phyloP scores from a whole-genome alignment of 768 basidiomycete species.

The Pleurotus sapidus region DNA sequence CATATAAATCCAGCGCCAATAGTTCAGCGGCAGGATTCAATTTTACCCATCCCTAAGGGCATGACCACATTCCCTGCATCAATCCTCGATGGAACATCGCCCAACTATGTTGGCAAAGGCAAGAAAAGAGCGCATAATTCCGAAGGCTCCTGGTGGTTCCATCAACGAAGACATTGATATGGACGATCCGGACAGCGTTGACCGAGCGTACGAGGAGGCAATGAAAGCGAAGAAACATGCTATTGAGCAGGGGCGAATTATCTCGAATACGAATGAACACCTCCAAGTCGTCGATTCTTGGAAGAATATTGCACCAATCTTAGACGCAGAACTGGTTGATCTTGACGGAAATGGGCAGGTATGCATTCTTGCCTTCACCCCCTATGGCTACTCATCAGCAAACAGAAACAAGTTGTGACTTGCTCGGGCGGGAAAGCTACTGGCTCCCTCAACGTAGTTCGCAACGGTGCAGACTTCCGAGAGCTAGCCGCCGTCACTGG shows the following conservation, averaged over 20 bases:
- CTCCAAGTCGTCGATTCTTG: constrained; percentile 61
- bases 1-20: constrained; percentile 49
- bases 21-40: constrained; percentile 35
- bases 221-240: constrained; percentile 1
- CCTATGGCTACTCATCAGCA: not conserved
- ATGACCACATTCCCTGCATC: constrained; percentile 39
- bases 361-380: constrained; percentile 13
- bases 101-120: constrained; percentile 30
- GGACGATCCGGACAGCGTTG: constrained; percentile 15
- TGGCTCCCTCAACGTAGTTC: constrained; percentile 73
- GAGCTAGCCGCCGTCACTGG: constrained; percentile 60
- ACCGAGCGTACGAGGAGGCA: not conserved
- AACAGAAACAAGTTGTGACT: constrained; percentile 76
- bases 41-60: constrained; percentile 49
- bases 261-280: constrained; percentile 52
- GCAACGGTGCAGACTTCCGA: constrained; percentile 80
- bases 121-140: constrained; percentile 33
- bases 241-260: constrained; percentile 39
- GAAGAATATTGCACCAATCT: constrained; percentile 80
- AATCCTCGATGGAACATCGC: constrained; percentile 21
- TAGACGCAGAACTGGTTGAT: constrained; percentile 78
- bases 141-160: constrained; percentile 6
- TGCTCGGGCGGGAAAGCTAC: constrained; percentile 80
- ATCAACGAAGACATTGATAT: constrained; percentile 29
- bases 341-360: constrained; percentile 71